Conservation (phyloP, 306 rosid species). For the Quercus engelmannii region DNA sequence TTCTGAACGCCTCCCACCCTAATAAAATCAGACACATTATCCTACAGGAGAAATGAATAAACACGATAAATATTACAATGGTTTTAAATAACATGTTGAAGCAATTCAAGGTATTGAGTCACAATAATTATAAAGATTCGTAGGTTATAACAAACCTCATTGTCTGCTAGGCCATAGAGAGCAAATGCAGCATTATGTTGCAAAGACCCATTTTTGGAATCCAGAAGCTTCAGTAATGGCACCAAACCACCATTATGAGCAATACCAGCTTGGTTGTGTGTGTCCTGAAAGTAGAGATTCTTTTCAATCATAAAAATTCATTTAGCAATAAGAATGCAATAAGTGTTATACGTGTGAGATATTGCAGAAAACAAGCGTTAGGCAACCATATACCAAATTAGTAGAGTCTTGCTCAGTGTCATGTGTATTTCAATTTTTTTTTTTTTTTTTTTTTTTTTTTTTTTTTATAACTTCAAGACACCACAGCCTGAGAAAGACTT, state of each 20-base stretch:
- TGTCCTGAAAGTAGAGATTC: conserved; percentile 50
- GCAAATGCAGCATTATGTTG: conserved; percentile 99
- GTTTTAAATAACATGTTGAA: conserved; percentile 21
- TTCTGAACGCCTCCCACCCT: conserved; percentile 97
- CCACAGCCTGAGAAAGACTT: background rate
- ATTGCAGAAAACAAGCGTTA: background rate
- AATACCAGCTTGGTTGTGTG: conserved; percentile 97
- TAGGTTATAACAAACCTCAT: conserved; percentile 57
- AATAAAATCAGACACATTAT: conserved; percentile 92
- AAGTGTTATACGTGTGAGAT: background rate
- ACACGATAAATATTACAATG: conserved; percentile 26
- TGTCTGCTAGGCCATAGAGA: conserved; percentile 97
- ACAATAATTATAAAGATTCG: conserved; percentile 15
- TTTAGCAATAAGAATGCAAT: background rate
- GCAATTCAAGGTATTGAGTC: conserved; percentile 9
- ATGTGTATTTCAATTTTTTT: background rate
- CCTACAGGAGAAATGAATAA: conserved; percentile 53
- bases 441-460: too few relatives aligned
- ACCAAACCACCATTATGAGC: conserved; percentile 90
- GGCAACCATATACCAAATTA: background rate
- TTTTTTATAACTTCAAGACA: background rate
- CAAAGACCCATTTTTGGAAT: conserved; percentile 95
- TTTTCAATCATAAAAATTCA: conserved; percentile 16
- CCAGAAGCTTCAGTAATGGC: conserved; percentile 94
- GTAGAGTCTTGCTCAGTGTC: background rate